Evolutionary conservation across 2,329 filamentous ascomycete genomes (phyloP), one percentile per base, ranked within the genome.

Genomic region (Nannizzia gypsea): DNA sequence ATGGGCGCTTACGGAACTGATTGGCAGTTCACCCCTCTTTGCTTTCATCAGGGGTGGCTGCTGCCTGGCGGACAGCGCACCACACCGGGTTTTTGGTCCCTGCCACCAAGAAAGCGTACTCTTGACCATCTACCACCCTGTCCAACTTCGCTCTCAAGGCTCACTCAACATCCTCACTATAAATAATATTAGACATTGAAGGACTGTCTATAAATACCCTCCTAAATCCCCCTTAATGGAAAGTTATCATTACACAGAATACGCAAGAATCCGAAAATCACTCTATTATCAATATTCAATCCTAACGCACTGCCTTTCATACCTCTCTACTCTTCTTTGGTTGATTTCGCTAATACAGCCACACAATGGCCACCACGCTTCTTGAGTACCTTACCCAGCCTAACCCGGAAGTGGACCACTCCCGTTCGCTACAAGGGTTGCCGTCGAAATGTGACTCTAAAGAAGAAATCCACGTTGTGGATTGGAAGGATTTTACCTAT

Each of bases 351-450:
- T 17, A 40, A 17, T 34, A 40, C 38, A 40, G n/a, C 38, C 38
- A 42, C n/a, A 50, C 3, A 20, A 54, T 54, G 50, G 24, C 50
- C 2, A 17, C 15, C 13, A 61, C 59, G 15, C 44, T 63, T 28
- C 60, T 63, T 38, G 55, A 60, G 3, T 60, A 52, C 22, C 56
- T 63, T 6, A 60, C 60, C 3, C 40, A 52, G 48, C 60, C 50
- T 15, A 63, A 62, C 22, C 62, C 62, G 6, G 6, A 6, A 15
- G n/a, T 58, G 13, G 24, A 61, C 24, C 60, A 44, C 34, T 5
- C 1, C 3, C 24, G 36, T 20, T 28, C 46, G 3, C 20, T 52
- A 13, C 1, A 34, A 36, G 62, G 62, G 3, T 15, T 11, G 8
- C 60, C 58, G 4, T 59, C 62, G 17, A 13, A 31, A n/a, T 3